Conservation (phyloP, 78 protist species). For the Chrysochromulina tobinii region DNA sequence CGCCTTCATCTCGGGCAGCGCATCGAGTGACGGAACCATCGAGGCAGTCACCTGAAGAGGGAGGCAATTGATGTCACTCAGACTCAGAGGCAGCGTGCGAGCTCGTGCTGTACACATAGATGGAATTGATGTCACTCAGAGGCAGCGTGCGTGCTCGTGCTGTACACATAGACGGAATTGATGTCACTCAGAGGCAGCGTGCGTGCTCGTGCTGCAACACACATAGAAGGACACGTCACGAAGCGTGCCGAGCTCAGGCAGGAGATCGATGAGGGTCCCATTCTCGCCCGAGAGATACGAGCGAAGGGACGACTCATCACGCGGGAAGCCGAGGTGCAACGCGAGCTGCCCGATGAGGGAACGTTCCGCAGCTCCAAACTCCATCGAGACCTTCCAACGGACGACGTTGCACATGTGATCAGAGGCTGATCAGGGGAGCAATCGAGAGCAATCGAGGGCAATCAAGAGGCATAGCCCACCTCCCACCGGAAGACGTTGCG, state of each 20-base stretch:
- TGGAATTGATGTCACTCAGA: too few species aligned
- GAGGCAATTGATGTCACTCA: not conserved
- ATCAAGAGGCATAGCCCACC: too few species aligned
- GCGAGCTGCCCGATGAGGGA: not conserved
- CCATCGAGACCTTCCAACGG: not conserved
- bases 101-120: too few species aligned
- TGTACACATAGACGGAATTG: not conserved
- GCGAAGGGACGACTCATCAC: not conserved
- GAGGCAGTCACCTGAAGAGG: not conserved
- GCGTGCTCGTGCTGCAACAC: too few species aligned
- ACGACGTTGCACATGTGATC: not conserved
- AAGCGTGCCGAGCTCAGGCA: conserved; percentile 19
- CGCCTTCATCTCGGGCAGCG: not conserved
- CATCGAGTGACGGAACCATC: not conserved
- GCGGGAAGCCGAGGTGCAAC: not conserved
- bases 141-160: too few species aligned
- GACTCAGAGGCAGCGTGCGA: too few species aligned
- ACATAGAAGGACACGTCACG: conserved; percentile 9
- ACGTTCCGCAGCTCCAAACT: not conserved
- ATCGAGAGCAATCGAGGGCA: too few species aligned
- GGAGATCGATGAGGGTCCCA: not conserved
- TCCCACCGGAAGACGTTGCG: too few species aligned
- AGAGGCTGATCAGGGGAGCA: too few species aligned
- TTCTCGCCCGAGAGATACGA: not conserved
- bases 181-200: too few species aligned